Base-by-base conservation (phyloP, 768 basidiomycete species). In the Mycena vulgaris region DNA sequence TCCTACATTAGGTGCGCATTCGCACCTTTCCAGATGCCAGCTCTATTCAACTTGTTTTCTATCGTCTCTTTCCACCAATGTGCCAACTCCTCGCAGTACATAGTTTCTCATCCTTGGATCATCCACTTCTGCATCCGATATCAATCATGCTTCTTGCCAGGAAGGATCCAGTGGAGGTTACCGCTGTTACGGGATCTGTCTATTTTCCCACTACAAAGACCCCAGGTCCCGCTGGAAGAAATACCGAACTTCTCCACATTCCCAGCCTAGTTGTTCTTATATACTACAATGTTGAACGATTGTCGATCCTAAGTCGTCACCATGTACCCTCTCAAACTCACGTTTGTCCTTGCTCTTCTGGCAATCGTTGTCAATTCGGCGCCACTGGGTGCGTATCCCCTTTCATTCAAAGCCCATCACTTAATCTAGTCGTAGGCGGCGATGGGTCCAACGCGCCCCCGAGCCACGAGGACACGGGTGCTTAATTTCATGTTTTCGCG, bases 141-240 rank as follows among this genome's bases (percentile, higher is more conserved):
- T 45, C 52, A 63, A 45, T 55, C 35, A 45, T 53, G 62, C 39
- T 53, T 63, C 25, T 25, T 27, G 9, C 55, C 16, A n/a, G 17
- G 45, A 40, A 28, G 40, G n/a, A 30, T 30, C 21, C 40, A 51
- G 14, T 2, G 17, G 25, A 19, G 27, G 48, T 27, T 62, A 51
- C 62, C 42, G 40, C 17, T 35, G 23, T 49, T 49, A 7, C 31
- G 45, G 56, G 35, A 35, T 23, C n/a, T 16, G 6, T 7, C 57
- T 61, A 40, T 51, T 62, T 59, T 30, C 19, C n/a, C 45, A 16
- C 45, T 39, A 16, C n/a, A n/a, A n/a, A 62, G 61, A 69, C 68
- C 68, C 68, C 68, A 23, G 68, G 39, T 27, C 61, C 68, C 55
- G 52, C 55, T 58, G 27, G 55, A 62, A 31, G 9, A n/a, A 35